phyloP scores from a whole-genome alignment of 441 rosid species.

The Adansonia gregorii region DNA sequence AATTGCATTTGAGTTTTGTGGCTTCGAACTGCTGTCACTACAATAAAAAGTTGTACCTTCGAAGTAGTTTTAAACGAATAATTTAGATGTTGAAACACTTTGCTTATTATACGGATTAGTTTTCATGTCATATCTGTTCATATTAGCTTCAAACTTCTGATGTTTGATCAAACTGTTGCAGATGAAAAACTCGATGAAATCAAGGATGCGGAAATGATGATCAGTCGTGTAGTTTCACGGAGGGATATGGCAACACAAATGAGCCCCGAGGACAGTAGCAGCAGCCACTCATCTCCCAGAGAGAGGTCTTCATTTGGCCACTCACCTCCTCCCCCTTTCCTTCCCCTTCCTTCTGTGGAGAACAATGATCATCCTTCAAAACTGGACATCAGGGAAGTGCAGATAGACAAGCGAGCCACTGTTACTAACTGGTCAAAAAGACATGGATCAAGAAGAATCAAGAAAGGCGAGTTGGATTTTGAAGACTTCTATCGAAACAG shows the following conservation, averaged over 20 bases:
- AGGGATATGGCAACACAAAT: conserved; percentile 94
- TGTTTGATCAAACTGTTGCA: conserved; percentile 33
- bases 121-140: not conserved
- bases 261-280: conserved; percentile 64
- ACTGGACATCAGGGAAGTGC: conserved; percentile 77
- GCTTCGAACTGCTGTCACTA: not conserved
- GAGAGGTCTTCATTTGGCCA: conserved; percentile 40
- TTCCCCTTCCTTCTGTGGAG: conserved; percentile 42
- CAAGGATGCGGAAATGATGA: conserved; percentile 42
- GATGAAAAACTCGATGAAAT: conserved; percentile 58
- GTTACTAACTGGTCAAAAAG: conserved; percentile 54
- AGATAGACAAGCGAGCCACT: conserved; percentile 69
- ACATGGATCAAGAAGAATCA: conserved; percentile 44
- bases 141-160: not conserved
- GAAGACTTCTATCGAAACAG: conserved; percentile 39
- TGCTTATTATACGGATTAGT: not conserved
- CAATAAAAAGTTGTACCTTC: not conserved
- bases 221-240: conserved; percentile 54
- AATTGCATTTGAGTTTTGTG: not conserved
- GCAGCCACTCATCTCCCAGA: conserved; percentile 45
- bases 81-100: not conserved
- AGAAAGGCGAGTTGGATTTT: conserved; percentile 45
- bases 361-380: conserved; percentile 40
- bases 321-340: conserved; percentile 49
- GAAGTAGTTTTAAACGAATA: not conserved